Conservation (phyloP, 2,329 filamentous ascomycete genomes). For the Thielaviopsis ethacetica region DNA sequence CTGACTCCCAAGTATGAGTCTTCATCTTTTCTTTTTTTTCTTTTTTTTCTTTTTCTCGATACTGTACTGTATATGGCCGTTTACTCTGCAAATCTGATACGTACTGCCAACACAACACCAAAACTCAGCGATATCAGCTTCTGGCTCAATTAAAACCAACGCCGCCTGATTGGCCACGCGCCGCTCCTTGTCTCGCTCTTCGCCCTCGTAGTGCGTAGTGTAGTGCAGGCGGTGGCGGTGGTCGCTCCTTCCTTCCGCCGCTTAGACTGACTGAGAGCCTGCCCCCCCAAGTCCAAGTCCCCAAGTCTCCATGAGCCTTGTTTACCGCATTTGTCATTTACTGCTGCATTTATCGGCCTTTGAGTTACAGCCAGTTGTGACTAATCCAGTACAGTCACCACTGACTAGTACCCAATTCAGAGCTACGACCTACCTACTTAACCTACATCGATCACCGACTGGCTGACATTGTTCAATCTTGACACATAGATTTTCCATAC, state of each 20-base stretch:
- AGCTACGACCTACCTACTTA: too few relatives aligned
- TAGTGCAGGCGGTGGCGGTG: too few relatives aligned
- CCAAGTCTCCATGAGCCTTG: neutral
- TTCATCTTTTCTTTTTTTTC: neutral
- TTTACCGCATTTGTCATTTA: neutral
- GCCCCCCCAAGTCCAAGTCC: too few relatives aligned
- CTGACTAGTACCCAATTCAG: neutral
- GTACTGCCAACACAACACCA: too few relatives aligned
- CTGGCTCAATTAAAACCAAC: neutral
- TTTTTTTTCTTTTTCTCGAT: too few relatives aligned
- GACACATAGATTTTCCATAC: neutral
- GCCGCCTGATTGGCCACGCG: conserved; percentile 1
- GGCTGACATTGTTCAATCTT: neutral
- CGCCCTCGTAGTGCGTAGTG: neutral
- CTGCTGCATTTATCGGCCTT: neutral
- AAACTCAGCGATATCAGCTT: neutral
- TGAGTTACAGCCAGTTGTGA: neutral
- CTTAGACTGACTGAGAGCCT: neutral
- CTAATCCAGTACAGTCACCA: conserved; percentile 6
- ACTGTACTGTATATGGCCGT: too few relatives aligned
- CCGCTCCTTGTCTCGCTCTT: neutral
- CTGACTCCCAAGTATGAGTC: neutral
- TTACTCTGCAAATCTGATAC: too few relatives aligned
- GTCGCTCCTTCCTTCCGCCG: neutral
- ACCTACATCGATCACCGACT: too few relatives aligned